Base-by-base conservation (phyloP, 106 monocot species). In the Allium sativum region DNA sequence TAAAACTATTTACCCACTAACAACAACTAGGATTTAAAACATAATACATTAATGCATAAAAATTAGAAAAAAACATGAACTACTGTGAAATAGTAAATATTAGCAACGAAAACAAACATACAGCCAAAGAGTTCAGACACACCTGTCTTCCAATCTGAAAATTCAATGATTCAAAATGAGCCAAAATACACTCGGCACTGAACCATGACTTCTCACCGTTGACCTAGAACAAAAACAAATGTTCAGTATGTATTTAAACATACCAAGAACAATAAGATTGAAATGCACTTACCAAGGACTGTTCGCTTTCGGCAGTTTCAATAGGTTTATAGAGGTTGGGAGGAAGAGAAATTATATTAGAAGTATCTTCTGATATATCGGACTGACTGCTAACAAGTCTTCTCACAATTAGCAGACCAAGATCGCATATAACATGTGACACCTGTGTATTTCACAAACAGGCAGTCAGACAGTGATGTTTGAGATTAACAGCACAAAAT, bases 151-250 rank as follows among this genome's bases (percentile, higher is more conserved):
- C 80, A 52, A 74, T 73, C 68, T 74, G 72, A 40, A 67, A 45
- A 55, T 68, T 75, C 44, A 96, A 72, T 68, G 87, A 77, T 72
- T 91, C 91, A 72, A 96, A 90, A 78, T 91, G 79, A 21, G 77
- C 82, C 65, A 91, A 41, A 10, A 73, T 76, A 65, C 63, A 74
- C 44, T 80, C 84, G 65, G 65, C 59, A 59, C 71, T 58, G 66
- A 78, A 56, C 80, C 77, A 83, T n/a, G 53, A 69, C 43, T 55
- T 54, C 5, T 63, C 69, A 48, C 31, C 60, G 40, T 71, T 68
- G 44, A 45, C 79, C 79, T 87, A 47, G 21, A 68, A 42, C 61
- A 70, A 65, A 67, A 8, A n/a, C 31, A 31, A 31, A 31, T 31
- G 31, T 31, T 31, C 31, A 5, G 31, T 31, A 2, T 31, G 43